Evolutionary conservation across 345 rosid species (phyloP), one percentile per base, ranked within the genome.

Genomic region (Trapa bicornis): DNA sequence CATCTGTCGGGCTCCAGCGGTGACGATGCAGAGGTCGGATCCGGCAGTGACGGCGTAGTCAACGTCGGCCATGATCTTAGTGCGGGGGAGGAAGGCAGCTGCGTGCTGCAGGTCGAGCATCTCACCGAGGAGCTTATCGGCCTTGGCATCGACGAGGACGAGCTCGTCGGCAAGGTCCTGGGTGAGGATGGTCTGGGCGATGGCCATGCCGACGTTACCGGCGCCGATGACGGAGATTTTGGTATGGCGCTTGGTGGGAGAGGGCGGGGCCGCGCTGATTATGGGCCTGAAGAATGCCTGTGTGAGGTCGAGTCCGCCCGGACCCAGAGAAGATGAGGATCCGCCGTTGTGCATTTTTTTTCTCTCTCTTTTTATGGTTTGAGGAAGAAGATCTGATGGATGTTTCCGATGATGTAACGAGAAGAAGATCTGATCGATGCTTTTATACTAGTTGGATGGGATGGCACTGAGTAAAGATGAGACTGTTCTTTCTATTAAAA

Each of bases 61-160:
- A 11, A 87, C 84, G 61, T 91, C 69, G 29, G 98, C 87, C 8
- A 65, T 37, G 85, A 93, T 93, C 65, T 84, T 88, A 36, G 96
- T 90, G 50, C 97, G 94, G 16, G 98, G 98, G 67, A 90, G 96
- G 75, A 90, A 93, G 35, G 98, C 98, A 2, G 98, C 98, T 16
- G 98, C 97, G 79, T 90, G 98, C 71, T 90, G 98, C 73, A 93
- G 98, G 72, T 93, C 98, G 33, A 93, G 98, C 98, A 93, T 93
- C 81, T 93, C 98, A 57, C 98, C 98, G 0, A 85, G 92, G 41
- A 90, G 91, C 73, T 84, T 93, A 33, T 86, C 89, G 29, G 90
- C 22, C 13, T 79, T 80, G 71, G 86, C 73, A 61, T 90, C 98
- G 45, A 90, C 84, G 64, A 90, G 95, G 36, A 88, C 92, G 32